Evolutionary conservation across 768 basidiomycete species (phyloP).

Genomic region (Suillus alpinus): DNA sequence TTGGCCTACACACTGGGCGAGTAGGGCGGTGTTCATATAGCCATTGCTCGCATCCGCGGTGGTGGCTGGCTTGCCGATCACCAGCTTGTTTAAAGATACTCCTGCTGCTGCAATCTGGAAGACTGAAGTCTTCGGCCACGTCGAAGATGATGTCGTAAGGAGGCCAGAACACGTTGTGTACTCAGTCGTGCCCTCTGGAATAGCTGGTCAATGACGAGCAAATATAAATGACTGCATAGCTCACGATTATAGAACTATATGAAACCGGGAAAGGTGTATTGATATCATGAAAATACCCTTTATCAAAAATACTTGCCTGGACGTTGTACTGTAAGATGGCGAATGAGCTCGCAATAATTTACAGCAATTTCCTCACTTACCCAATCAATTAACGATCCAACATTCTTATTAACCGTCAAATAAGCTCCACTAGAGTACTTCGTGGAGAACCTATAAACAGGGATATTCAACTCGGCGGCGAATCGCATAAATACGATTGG

Average conservation of each 20-base stretch:
- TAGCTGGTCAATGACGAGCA: background rate
- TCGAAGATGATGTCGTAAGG: slow-evolving; percentile 35
- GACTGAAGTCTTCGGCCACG: slow-evolving; percentile 41
- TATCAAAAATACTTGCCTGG: slow-evolving; percentile 3
- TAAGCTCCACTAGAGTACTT: slow-evolving; percentile 38
- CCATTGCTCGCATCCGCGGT: slow-evolving; percentile 51
- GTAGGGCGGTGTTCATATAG: slow-evolving; percentile 51
- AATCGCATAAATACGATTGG: background rate
- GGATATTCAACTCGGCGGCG: background rate
- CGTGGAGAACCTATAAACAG: slow-evolving; percentile 31
- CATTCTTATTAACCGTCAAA: slow-evolving; percentile 34
- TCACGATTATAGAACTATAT: slow-evolving; percentile 42
- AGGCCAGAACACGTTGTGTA: slow-evolving; percentile 40
- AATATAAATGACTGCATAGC: slow-evolving; percentile 5
- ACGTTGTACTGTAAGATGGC: slow-evolving; percentile 13
- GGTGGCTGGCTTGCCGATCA: slow-evolving; percentile 71
- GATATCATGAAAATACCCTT: background rate
- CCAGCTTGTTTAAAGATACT: slow-evolving; percentile 58
- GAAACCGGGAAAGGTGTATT: background rate
- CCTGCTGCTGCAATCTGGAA: slow-evolving; percentile 53
- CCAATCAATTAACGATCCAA: slow-evolving; percentile 46
- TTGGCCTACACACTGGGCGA: slow-evolving; percentile 57
- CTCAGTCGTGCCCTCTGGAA: slow-evolving; percentile 33
- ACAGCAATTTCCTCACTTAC: slow-evolving; percentile 17
- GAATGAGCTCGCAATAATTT: background rate